Percentiles rank a stretch among this genome's conserved stretches.
Conservation (phyloP, 148 eudicot genomes). For the Oxyria digyna region DNA sequence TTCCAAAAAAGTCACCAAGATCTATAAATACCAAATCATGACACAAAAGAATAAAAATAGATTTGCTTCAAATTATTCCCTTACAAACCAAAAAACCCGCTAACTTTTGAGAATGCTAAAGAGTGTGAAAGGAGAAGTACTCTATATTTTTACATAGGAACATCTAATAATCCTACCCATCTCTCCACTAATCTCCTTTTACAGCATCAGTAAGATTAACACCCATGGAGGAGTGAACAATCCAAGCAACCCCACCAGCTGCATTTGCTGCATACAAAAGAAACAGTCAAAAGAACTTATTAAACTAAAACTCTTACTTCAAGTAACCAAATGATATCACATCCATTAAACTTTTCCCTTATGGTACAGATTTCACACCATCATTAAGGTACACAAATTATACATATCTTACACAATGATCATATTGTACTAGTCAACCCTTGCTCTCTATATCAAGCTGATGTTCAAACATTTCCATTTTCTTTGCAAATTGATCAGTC, state of each 20-base stretch:
- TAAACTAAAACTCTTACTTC: not conserved
- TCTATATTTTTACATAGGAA: not conserved
- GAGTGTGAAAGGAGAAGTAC: not conserved
- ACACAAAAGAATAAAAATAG: not conserved
- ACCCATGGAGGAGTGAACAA: not conserved
- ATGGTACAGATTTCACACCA: not conserved
- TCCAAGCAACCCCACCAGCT: conserved; percentile 1
- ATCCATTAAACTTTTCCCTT: not conserved
- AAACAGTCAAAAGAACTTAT: too few species aligned
- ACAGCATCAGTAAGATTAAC: not conserved
- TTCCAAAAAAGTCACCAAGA: too few species aligned
- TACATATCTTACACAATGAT: not conserved
- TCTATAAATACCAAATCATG: not conserved
- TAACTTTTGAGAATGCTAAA: not conserved
- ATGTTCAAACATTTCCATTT: too few species aligned
- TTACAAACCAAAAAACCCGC: not conserved
- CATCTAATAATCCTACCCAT: not conserved
- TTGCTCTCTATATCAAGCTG: too few species aligned
- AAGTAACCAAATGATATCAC: not conserved
- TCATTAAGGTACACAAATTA: not conserved
- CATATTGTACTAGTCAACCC: too few species aligned
- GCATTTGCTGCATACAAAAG: not conserved
- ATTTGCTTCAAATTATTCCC: not conserved
- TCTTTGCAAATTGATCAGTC: not conserved
- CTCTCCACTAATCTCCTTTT: not conserved